A percentile compares a stretch with the other conserved stretches of the same genome.
phyloP scores from a whole-genome alignment of 179 eudicot species.

The Gypsophila paniculata region DNA sequence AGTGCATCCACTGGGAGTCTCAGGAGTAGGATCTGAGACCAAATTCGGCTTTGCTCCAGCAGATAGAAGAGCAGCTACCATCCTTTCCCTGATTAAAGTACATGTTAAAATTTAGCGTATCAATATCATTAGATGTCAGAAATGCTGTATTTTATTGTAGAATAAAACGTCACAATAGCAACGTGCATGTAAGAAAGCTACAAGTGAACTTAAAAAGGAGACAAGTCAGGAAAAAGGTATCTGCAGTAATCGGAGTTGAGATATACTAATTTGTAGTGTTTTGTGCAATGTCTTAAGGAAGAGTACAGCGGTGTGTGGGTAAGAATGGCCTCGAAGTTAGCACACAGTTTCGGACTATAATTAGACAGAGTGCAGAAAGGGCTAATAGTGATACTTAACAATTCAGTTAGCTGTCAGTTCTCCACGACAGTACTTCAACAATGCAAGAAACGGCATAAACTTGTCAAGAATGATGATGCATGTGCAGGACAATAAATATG shows the following conservation, averaged over 20 bases:
- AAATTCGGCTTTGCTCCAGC: slow-evolving; percentile 86
- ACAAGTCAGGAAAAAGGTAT: neutral
- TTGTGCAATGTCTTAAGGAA: neutral
- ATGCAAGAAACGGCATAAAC: neutral
- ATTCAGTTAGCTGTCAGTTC: neutral
- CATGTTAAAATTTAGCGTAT: neutral
- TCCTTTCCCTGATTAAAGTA: slow-evolving; percentile 61
- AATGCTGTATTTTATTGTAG: too few relatives aligned
- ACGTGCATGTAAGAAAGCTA: neutral
- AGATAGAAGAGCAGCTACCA: slow-evolving; percentile 91
- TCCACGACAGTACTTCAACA: neutral
- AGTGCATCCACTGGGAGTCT: slow-evolving; percentile 69
- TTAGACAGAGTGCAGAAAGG: neutral
- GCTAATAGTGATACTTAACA: neutral
- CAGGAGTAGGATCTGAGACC: slow-evolving; percentile 83
- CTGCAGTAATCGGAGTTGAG: neutral
- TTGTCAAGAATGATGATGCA: neutral
- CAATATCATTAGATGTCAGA: neutral
- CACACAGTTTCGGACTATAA: too few relatives aligned
- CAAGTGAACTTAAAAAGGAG: neutral
- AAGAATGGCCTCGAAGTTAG: neutral
- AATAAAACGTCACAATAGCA: neutral
- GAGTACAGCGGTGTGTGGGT: neutral
- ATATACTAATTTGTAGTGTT: neutral
- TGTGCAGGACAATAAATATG: neutral